phyloP scores from a whole-genome alignment of 495 filamentous ascomycete species.

The Tuber melanosporum region DNA sequence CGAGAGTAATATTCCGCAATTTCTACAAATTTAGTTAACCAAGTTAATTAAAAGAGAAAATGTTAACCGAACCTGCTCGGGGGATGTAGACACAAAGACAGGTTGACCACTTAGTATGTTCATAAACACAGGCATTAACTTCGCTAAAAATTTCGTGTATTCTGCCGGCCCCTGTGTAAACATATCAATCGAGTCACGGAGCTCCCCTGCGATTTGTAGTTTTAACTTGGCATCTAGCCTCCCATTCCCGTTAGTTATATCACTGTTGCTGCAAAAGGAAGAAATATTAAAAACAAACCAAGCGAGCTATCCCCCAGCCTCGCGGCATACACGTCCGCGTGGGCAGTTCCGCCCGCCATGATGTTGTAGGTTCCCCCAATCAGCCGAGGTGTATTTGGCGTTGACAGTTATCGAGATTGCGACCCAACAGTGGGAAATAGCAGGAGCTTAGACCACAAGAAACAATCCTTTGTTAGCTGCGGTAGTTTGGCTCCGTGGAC shows the following conservation, averaged over 20 bases:
- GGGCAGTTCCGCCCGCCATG: constrained; percentile 40
- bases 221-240: constrained; percentile 56
- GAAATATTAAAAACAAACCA: constrained; percentile 45
- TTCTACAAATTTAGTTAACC: constrained; percentile 51
- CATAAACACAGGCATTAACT: constrained; percentile 84
- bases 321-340: constrained; percentile 52
- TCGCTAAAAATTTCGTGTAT: constrained; percentile 72
- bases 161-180: constrained; percentile 45
- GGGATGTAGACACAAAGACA: constrained; percentile 80
- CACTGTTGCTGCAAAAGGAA: not conserved
- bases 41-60: constrained; percentile 13
- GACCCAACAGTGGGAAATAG: not conserved
- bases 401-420: not conserved
- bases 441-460: not conserved
- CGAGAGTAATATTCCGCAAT: constrained; percentile 82
- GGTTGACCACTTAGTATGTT: constrained; percentile 76
- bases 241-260: constrained; percentile 16
- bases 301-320: constrained; percentile 56
- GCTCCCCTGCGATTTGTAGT: constrained; percentile 58
- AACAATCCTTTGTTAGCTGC: not conserved
- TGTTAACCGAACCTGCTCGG: constrained; percentile 60
- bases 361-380: constrained; percentile 2
- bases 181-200: constrained; percentile 63
- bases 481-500: not conserved
- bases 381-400: not conserved